Conservation (phyloP, 345 rosid genomes). For the Sisymbrium altissimum region DNA sequence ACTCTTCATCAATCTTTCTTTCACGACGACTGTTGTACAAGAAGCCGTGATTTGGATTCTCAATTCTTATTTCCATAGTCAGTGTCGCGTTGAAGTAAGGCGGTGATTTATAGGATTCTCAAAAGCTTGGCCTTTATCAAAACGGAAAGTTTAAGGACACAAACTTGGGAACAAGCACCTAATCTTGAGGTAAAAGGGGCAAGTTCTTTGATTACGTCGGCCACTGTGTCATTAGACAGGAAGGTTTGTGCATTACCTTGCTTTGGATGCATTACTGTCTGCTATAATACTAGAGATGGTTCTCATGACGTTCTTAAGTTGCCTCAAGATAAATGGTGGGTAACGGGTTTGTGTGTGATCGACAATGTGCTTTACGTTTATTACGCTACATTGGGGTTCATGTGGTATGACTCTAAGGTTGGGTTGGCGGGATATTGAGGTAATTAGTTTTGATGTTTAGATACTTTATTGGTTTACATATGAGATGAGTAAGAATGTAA, state of each 20-base stretch:
- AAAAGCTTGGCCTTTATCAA: too few relatives aligned
- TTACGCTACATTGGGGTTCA: neutral
- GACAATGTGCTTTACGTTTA: constrained; percentile 16
- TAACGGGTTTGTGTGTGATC: neutral
- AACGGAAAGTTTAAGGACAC: too few relatives aligned
- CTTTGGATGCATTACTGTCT: neutral
- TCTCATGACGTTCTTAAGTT: neutral
- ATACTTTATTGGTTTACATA: too few relatives aligned
- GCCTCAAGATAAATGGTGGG: neutral
- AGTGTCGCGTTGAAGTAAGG: too few relatives aligned
- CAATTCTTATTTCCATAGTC: too few relatives aligned
- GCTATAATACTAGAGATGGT: constrained; percentile 13
- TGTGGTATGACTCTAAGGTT: constrained; percentile 14
- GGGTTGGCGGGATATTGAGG: too few relatives aligned
- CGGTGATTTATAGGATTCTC: too few relatives aligned
- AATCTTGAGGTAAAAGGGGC: neutral
- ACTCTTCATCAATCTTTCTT: too few relatives aligned
- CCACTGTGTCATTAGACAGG: neutral
- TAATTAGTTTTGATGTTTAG: too few relatives aligned
- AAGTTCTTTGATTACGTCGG: neutral
- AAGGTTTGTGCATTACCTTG: constrained; percentile 6
- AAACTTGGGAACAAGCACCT: neutral
- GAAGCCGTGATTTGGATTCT: too few relatives aligned
- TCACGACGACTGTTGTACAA: too few relatives aligned
- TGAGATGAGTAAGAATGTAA: too few relatives aligned